Evolutionary conservation across 176 grass and related monocot genomes (phyloP).

Genomic region (Echinochloa phyllopogon): DNA sequence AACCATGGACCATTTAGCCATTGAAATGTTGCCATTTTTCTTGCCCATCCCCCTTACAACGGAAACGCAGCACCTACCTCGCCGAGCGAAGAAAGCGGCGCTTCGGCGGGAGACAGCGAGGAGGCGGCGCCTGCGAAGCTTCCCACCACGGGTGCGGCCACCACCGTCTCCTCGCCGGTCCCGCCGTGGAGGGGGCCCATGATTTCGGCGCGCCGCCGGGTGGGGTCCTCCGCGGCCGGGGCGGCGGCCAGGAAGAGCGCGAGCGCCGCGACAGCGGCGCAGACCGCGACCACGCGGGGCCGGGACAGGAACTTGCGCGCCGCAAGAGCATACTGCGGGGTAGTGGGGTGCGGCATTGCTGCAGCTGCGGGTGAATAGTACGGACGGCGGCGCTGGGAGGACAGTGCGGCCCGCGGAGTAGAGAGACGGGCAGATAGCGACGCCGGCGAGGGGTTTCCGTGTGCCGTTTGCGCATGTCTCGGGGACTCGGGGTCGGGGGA

Average conservation of each 20-base stretch:
- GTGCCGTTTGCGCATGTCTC: background rate
- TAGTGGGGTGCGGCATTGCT: slow-evolving; percentile 43
- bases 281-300: slow-evolving; percentile 31
- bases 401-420: background rate
- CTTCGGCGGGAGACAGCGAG: slow-evolving; percentile 12
- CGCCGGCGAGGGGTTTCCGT: slow-evolving; percentile 8
- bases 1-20: background rate
- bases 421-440: background rate
- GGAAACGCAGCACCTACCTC: slow-evolving; percentile 25
- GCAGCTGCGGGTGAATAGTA: background rate
- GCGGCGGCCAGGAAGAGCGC: slow-evolving; percentile 36
- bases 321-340: background rate
- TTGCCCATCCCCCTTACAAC: background rate
- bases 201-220: slow-evolving; percentile 9
- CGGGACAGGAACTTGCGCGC: slow-evolving; percentile 40
- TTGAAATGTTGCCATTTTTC: background rate
- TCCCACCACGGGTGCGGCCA: background rate
- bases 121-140: background rate
- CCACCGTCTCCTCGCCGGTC: background rate
- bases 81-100: slow-evolving; percentile 19
- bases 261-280: slow-evolving; percentile 44
- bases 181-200: background rate
- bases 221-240: slow-evolving; percentile 36
- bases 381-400: background rate
- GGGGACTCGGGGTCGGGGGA: background rate